Base-by-base conservation (phyloP, 345 rosid genomes). In the Kernera saxatilis region DNA sequence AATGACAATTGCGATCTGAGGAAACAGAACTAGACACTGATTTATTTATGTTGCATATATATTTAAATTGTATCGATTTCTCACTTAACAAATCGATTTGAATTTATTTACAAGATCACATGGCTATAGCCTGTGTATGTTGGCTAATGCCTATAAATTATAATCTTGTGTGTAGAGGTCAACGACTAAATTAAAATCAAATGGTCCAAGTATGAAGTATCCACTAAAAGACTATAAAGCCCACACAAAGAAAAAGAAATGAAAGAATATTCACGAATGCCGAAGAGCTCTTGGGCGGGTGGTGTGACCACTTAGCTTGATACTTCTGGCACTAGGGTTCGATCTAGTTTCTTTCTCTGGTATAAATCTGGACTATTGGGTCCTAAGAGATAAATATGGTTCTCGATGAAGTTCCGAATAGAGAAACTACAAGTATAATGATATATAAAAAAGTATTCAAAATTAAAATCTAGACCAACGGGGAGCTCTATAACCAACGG, bases 31-130 rank as follows among this genome's bases (percentile, higher is more conserved):
- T 21, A 21, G 52, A 48, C 53, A 18, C 15, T 56, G 17, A 1
- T 56, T 35, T 36, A 35, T 36, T 36, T 36, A 30, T n/a, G 60
- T 0, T 54, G 6, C 33, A 25, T 23, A 40, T 8, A 25, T 23
- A 40, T 8, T 49, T 33, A 33, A 33, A n/a, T 13, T 21, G 22
- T 7, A 14, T 13, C 32, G 69, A 25, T 46, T 35, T 41, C 54
- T 54, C 22, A 19, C 1, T 68, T 27, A 43, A 33, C 17, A 35
- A 30, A 44, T 22, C 18, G 11, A 15, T 58, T 58, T 17, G 48
- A 70, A 27, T 46, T 35, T 58, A 15, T 30, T 14, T 37, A 23
- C 58, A 70, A 25, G 19, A 59, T 25, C 67, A 70, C 67, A 45
- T 58, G 67, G 39, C 29, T 35, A 48, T 18, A 48, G 50, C 27